Base-by-base conservation (phyloP, 495 filamentous ascomycete species). In the Xylona heveae region DNA sequence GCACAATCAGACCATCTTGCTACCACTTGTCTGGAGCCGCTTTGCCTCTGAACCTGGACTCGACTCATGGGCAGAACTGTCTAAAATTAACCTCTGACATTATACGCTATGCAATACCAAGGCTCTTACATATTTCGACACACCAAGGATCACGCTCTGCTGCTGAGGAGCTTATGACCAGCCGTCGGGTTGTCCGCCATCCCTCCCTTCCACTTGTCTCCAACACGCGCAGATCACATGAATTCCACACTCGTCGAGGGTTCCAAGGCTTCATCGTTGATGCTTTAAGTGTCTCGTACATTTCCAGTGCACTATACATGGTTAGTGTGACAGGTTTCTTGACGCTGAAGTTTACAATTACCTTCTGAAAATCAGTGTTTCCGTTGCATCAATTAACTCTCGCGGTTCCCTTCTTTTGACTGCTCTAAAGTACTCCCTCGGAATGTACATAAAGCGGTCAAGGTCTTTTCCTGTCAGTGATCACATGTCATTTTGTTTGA, bases 1-100 rank as follows among this genome's bases (percentile, higher is more conserved):
- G 45, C 47, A 9, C 51, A 53, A 38, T 60, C 53, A 0, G 56
- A 58, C 55, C 56, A 60, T 38, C 48, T 54, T 6, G 56, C 27
- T n/a, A 48, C 43, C 3, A 54, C 31, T 19, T 51, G 41, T 6
- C 43, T 44, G 5, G 51, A 43, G n/a, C 40, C 36, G 10, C 45
- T 35, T 24, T 45, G 38, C n/a, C 47, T 40, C 12, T 39, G 41
- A 12, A 58, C 37, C 36, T 52, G 55, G 2, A 58, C 52, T 14
- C 37, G 42, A 15, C 46, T 51, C 26, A 54, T 31, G 8, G 56
- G 56, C 27, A 60, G 42, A 31, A 56, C 37, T 40, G 20, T 5
- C 10, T 9, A 15, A 6, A 6, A 17, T 39, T 29, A 33, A 25
- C 15, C 6, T 7, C 18, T 16, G 5, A 23, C 20, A 7, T 3